phyloP scores from a whole-genome alignment of 768 basidiomycete genomes.

The Mycena rebaudengoi region DNA sequence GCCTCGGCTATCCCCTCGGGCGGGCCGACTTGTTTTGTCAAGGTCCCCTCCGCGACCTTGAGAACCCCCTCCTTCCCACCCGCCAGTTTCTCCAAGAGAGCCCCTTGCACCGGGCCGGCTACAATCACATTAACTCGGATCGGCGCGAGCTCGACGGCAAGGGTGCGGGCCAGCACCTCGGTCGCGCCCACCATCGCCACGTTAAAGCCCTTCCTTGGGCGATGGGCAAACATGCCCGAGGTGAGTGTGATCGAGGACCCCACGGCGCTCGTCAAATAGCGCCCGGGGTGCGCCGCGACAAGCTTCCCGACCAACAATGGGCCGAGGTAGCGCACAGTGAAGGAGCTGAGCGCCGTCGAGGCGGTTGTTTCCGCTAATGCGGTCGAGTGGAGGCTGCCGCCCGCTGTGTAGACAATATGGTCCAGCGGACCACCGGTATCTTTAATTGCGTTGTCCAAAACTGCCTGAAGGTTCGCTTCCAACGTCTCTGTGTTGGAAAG shows the following conservation, averaged over 20 bases:
- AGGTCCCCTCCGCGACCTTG: not conserved
- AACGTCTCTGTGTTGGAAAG: constrained; percentile 7
- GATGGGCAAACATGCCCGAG: not conserved
- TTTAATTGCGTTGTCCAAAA: not conserved
- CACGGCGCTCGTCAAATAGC: not conserved
- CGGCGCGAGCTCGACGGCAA: constrained; percentile 5
- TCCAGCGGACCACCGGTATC: constrained; percentile 5
- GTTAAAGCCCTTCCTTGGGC: not conserved
- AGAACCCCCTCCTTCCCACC: not conserved
- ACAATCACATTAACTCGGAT: constrained; percentile 1
- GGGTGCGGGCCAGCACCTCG: not conserved
- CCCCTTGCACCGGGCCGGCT: not conserved
- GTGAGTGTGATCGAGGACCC: constrained; percentile 7
- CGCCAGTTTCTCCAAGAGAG: not conserved
- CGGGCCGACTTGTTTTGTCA: not conserved
- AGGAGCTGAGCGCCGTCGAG: not conserved
- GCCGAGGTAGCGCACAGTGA: constrained; percentile 8
- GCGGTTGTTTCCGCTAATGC: not conserved
- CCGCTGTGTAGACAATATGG: constrained; percentile 6
- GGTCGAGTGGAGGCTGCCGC: not conserved
- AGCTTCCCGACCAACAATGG: constrained; percentile 1
- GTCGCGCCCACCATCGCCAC: not conserved
- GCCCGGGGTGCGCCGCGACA: constrained; percentile 4
- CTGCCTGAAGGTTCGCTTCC: not conserved
- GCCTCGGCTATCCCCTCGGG: not conserved